Conservation (phyloP, 192 early-diverging fungal genomes). For the Pilaira anomala region DNA sequence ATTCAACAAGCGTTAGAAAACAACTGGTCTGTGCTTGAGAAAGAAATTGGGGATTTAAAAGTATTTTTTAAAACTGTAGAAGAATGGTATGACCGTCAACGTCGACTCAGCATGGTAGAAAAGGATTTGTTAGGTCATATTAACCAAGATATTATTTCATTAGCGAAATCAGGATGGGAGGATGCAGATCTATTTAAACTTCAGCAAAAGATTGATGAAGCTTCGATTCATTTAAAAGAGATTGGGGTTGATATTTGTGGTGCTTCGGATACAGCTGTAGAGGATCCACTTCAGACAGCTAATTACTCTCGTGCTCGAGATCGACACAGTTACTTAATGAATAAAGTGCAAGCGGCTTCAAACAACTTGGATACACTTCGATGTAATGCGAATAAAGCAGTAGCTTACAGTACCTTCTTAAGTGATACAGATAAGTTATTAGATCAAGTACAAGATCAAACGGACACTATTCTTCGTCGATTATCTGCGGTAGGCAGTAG, state of each 20-base stretch:
- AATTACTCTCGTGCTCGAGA: constrained; percentile 24
- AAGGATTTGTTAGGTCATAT: constrained; percentile 7
- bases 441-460: constrained; percentile 6
- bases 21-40: constrained; percentile 15
- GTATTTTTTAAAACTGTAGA: constrained; percentile 16
- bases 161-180: constrained; percentile 9
- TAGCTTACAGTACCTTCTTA: constrained; percentile 12
- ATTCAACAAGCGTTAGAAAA: constrained; percentile 3
- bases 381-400: constrained; percentile 11
- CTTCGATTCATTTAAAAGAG: not conserved
- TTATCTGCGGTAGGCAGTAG: constrained; percentile 5
- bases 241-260: not conserved
- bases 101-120: constrained; percentile 20
- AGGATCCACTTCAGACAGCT: constrained; percentile 26
- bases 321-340: constrained; percentile 5
- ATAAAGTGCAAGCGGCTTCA: not conserved
- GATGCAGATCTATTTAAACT: not conserved
- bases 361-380: not conserved
- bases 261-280: not conserved
- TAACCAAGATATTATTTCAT: not conserved
- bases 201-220: not conserved
- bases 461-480: not conserved
- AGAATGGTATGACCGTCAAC: constrained; percentile 32
- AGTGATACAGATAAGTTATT: not conserved
- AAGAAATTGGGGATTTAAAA: constrained; percentile 15